These are phyloP conservation scores for Boletus rufocinnamomeus DNA, from an alignment of 768 basidiomycete genomes.

Conservation along the genomic window DNA sequence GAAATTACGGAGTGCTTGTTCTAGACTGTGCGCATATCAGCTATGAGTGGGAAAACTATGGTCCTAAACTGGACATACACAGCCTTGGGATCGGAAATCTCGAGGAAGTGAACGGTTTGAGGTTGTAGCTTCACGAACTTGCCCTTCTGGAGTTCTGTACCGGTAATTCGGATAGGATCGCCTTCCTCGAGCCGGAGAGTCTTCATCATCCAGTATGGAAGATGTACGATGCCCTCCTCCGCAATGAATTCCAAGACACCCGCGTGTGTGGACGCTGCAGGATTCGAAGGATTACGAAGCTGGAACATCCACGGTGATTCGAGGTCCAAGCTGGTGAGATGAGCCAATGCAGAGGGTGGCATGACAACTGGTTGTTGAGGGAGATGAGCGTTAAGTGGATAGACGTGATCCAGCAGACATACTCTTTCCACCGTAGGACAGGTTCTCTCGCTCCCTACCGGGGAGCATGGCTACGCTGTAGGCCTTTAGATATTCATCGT, in stretches of 20 bases:
- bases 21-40: conserved; percentile 58
- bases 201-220: conserved; percentile 99
- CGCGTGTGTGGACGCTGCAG: conserved; percentile 85
- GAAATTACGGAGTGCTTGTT: conserved; percentile 93
- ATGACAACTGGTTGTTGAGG: conserved; percentile 72
- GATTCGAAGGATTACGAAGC: conserved; percentile 84
- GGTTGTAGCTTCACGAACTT: conserved; percentile 97
- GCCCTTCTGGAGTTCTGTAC: conserved; percentile 86
- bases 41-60: not conserved
- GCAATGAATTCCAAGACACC: conserved; percentile 99
- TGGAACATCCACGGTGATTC: conserved; percentile 96
- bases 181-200: conserved; percentile 91
- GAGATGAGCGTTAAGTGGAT: conserved; percentile 11
- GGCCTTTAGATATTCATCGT: conserved; percentile 92
- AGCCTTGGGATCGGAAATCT: conserved; percentile 96
- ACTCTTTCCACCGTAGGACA: conserved; percentile 98
- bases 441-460: conserved; percentile 80
- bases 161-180: conserved; percentile 91
- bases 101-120: conserved; percentile 91
- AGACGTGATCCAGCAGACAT: conserved; percentile 40
- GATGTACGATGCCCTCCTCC: conserved; percentile 91
- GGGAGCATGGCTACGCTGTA: conserved; percentile 95
- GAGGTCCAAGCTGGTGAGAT: conserved; percentile 83
- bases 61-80: conserved; percentile 61
- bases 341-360: conserved; percentile 93